These are phyloP conservation scores for Nepenthes mirabilis DNA, from an alignment of 148 eudicot species.

Conservation along the genomic window DNA sequence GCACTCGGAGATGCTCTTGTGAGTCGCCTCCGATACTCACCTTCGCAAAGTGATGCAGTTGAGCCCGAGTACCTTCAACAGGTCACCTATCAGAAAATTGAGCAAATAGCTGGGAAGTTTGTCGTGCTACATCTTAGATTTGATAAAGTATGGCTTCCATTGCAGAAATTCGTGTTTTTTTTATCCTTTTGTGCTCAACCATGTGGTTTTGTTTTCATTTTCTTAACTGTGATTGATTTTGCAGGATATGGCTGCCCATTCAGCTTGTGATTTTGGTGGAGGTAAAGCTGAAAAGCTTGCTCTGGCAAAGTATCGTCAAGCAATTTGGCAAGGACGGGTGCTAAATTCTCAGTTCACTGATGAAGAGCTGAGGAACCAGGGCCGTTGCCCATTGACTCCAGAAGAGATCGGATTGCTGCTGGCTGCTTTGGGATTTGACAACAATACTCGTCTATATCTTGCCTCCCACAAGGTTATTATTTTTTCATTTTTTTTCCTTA, in stretches of 20 bases:
- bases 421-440: conserved; percentile 92
- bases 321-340: conserved; percentile 91
- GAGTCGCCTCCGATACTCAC: conserved; percentile 50
- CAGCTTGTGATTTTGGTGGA: conserved; percentile 98
- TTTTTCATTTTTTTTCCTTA: neutral
- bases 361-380: conserved; percentile 84
- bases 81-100: conserved; percentile 27
- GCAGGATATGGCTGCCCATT: conserved; percentile 99
- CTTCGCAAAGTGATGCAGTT: conserved; percentile 20
- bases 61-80: conserved; percentile 28
- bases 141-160: conserved; percentile 56
- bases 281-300: conserved; percentile 92
- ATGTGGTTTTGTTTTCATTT: neutral
- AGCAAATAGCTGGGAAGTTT: conserved; percentile 42
- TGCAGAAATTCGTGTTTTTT: neutral
- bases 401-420: conserved; percentile 90
- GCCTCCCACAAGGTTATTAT: conserved; percentile 86
- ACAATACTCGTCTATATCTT: conserved; percentile 78
- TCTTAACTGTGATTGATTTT: conserved; percentile 1
- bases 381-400: conserved; percentile 95
- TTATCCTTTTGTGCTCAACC: neutral
- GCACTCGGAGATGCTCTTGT: conserved; percentile 79
- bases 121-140: conserved; percentile 91
- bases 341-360: conserved; percentile 91
- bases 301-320: conserved; percentile 81